Evolutionary conservation across 805 yeast species (phyloP).

Genomic region (Ogataea pignaliae): DNA sequence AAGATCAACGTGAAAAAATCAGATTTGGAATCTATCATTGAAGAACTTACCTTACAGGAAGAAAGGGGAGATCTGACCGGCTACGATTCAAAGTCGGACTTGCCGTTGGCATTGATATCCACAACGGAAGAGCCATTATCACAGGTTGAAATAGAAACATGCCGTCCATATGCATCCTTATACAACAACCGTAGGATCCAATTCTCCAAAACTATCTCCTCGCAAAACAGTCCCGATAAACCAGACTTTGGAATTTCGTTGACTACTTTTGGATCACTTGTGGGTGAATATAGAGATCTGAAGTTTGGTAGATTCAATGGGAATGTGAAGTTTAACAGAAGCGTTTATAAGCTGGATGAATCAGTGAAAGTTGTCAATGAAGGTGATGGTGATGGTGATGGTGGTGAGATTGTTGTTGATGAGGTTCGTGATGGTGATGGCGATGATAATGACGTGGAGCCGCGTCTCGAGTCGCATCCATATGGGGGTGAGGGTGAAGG

Average conservation of each 20-base stretch:
- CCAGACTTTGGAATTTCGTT: constrained; percentile 6
- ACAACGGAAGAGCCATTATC: constrained; percentile 34
- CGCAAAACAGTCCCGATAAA: neutral
- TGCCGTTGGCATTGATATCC: constrained; percentile 4
- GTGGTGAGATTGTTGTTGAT: neutral
- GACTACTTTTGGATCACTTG: constrained; percentile 11
- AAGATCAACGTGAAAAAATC: too few relatives aligned
- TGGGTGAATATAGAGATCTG: constrained; percentile 9
- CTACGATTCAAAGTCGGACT: constrained; percentile 9
- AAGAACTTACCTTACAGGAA: too few relatives aligned
- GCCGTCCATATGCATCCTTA: constrained; percentile 30
- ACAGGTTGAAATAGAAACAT: constrained; percentile 54
- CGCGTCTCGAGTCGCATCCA: neutral
- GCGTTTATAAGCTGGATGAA: too few relatives aligned
- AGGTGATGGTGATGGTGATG: neutral
- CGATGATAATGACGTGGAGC: too few relatives aligned
- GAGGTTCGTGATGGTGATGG: neutral
- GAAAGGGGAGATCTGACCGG: too few relatives aligned
- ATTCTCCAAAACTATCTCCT: constrained; percentile 15
- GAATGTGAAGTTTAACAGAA: constrained; percentile 11
- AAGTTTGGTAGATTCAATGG: constrained; percentile 17
- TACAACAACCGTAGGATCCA: constrained; percentile 22
- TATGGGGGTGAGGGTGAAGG: too few relatives aligned
- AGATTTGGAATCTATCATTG: too few relatives aligned
- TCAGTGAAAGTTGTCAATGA: too few relatives aligned